Percentiles rank a stretch among this genome's conserved stretches.
These are phyloP conservation scores for Lavandula angustifolia DNA, from an alignment of 257 asterid species.

Conservation along the genomic window DNA sequence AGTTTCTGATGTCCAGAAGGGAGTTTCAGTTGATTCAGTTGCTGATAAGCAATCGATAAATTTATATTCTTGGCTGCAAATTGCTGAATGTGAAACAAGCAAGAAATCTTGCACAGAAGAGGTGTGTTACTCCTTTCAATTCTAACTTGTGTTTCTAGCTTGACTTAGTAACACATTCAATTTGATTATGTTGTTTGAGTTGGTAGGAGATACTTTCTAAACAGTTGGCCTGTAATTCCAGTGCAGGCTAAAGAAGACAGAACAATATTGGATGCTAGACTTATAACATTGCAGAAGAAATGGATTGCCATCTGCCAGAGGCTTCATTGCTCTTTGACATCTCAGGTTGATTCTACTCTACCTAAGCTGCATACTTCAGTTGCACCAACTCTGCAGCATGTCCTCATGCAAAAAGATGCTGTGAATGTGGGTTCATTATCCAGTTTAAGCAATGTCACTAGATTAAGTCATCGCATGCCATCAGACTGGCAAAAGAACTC, in stretches of 20 bases:
- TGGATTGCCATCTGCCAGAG: slow-evolving; percentile 85
- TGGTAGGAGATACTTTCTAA: slow-evolving; percentile 37
- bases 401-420: slow-evolving; percentile 37
- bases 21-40: slow-evolving; percentile 47
- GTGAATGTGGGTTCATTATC: slow-evolving; percentile 32
- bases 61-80: slow-evolving; percentile 68
- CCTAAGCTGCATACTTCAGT: slow-evolving; percentile 39
- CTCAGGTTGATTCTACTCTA: slow-evolving; percentile 40
- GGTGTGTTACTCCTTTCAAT: slow-evolving; percentile 60
- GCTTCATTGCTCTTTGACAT: slow-evolving; percentile 56
- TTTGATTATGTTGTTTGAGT: slow-evolving; percentile 15
- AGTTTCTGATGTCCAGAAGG: slow-evolving; percentile 54
- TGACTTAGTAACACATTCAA: not conserved
- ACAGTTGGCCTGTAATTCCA: slow-evolving; percentile 62
- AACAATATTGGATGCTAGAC: slow-evolving; percentile 53
- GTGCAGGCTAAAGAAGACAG: slow-evolving; percentile 83
- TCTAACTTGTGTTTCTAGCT: slow-evolving; percentile 15
- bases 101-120: slow-evolving; percentile 46
- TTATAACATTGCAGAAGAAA: slow-evolving; percentile 58
- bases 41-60: slow-evolving; percentile 49
- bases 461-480: slow-evolving; percentile 33
- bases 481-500: slow-evolving; percentile 40
- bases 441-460: slow-evolving; percentile 36
- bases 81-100: slow-evolving; percentile 56
- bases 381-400: slow-evolving; percentile 34